Evolutionary conservation across 2,329 filamentous ascomycete genomes (phyloP), one percentile per base, ranked within the genome.

Genomic region (Aspergillus fumigatiaffinis): DNA sequence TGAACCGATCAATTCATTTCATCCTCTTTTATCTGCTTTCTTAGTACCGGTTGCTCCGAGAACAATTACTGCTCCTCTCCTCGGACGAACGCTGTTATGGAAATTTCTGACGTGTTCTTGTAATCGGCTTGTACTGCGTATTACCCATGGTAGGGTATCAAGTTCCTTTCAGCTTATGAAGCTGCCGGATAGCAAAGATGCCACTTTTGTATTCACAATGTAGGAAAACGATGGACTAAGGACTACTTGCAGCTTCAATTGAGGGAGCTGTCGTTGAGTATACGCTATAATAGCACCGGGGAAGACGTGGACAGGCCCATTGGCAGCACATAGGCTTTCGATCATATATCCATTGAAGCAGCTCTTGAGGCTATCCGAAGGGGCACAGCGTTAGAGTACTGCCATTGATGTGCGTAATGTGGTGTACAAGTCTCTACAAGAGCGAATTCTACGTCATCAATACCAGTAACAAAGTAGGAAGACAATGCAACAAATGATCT

Each of bases 401-500:
- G 14, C 32, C 5, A 38, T 17, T 35, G 32, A 38, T 38, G 32
- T 7, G 29, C 32, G 32, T 38, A 38, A 0, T 7, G 14, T n/a
- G 32, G 32, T 38, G 32, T n/a, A 2, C 7, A 17, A 38, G 14
- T n/a, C 14, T 38, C 32, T 38, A 3, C 1, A 38, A 38, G 32
- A n/a, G 32, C 32, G 6, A 17, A 38, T 7, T 32, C 32, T 38
- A 38, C 32, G 14, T 38, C 32, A 38, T 38, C 14, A 7, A 38
- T 38, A 38, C 32, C 14, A 6, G 32, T 17, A 38, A 35, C 14
- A 17, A 38, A 17, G 32, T 6, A 17, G 14, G 44, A 54, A 59
- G 58, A 58, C 32, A 55, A 64, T 57, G 42, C 58, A 63, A 60
- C 61, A 63, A 61, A 65, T 63, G 59, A 60, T 68, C 68, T 72